Base-by-base conservation (phyloP, 305 asterid species). In the Stenogyne calaminthoides region DNA sequence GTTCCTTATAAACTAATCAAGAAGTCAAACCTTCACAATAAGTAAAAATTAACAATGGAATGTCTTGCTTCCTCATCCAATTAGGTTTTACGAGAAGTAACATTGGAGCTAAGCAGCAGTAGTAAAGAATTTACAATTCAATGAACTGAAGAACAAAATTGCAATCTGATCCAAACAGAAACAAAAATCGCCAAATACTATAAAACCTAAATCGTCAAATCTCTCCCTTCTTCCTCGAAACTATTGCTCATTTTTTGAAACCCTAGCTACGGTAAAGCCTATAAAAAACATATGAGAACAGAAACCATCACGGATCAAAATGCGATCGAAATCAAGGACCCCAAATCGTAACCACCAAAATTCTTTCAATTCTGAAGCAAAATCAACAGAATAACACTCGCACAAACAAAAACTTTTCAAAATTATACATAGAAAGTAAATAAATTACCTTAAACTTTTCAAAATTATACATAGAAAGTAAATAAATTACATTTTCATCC, bases 401-500 rank as follows among this genome's bases (percentile, higher is more conserved):
- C 54, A 44, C 5, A 12, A 44, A 44, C 15, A 44, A 44, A 44
- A 11, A 12, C 5, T 0, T 12, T 4, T 2, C 7, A 32, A 46
- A 46, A 46, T 46, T 5, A 5, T n/a, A 2, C 18, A 46, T 16
- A 46, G 19, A n/a, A 10, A 46, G 54, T 11, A 46, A 46, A 46
- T 5, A n/a, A 14, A 14, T 14, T 14, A 46, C 96, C n/a, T n/a
- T n/a, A n/a, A n/a, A n/a, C n/a, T n/a, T n/a, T n/a, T n/a, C n/a
- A n/a, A 46, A 46, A 46, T 46, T 5, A 5, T n/a, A 2, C 18
- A 46, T 16, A 46, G 19, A n/a, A 10, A 46, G 54, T 11, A 46
- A 46, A 46, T 5, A n/a, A 14, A 14, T 14, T 14, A 46, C 96
- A 92, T 91, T 88, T 71, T 88, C 97, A 79, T 91, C 97, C 79